Evolutionary conservation across 148 eudicot genomes (phyloP).

Genomic region (Tetragonia tetragonoides): DNA sequence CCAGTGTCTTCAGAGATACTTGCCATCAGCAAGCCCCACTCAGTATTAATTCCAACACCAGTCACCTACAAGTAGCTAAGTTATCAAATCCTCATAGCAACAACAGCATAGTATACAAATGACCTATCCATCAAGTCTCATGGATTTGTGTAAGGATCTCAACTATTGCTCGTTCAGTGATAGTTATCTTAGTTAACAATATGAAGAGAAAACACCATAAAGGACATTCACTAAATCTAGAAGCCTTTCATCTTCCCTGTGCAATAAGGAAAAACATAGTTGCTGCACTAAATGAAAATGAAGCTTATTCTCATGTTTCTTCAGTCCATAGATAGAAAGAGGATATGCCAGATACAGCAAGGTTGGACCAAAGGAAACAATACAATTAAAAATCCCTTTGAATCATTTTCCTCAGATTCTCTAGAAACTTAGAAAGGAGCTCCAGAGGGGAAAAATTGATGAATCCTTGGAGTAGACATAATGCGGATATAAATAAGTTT

Average conservation of each 20-base stretch:
- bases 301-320: too few relatives aligned
- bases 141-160: background rate
- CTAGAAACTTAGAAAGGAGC: background rate
- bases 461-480: background rate
- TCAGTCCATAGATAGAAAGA: too few relatives aligned
- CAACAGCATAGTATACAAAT: background rate
- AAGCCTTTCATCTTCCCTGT: background rate
- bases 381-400: background rate
- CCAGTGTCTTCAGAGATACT: slow-evolving; percentile 91
- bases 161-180: background rate
- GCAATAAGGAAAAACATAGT: background rate
- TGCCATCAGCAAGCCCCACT: slow-evolving; percentile 97
- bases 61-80: slow-evolving; percentile 54
- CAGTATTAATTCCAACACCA: slow-evolving; percentile 94
- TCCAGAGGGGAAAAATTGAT: too few relatives aligned
- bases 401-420: too few relatives aligned
- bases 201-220: background rate
- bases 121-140: background rate
- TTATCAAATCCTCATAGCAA: slow-evolving; percentile 5
- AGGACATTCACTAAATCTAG: background rate
- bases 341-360: too few relatives aligned
- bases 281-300: background rate
- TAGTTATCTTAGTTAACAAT: background rate
- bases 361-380: background rate
- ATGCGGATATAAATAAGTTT: background rate